Evolutionary conservation across 805 yeast species (phyloP).

Genomic region (Myxozyma kluyveri): DNA sequence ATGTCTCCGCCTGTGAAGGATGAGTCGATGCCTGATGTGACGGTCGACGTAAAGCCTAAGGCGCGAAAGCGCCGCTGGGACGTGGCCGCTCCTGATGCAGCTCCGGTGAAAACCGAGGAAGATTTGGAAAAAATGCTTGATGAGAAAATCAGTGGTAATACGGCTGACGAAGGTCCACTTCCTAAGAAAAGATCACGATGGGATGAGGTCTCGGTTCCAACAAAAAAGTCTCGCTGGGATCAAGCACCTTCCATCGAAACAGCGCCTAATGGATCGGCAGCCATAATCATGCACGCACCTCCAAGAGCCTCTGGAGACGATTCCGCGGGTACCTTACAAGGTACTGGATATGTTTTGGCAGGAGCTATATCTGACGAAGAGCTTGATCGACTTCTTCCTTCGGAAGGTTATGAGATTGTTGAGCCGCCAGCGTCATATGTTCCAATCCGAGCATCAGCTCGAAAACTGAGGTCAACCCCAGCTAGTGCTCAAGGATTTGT

Average conservation of each 20-base stretch:
- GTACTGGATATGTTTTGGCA: slow-evolving; percentile 2
- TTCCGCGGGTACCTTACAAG: slow-evolving; percentile 1
- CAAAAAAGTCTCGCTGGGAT: slow-evolving; percentile 37
- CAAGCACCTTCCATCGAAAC: slow-evolving; percentile 33
- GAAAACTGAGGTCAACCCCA: slow-evolving; percentile 40
- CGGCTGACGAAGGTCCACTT: background rate
- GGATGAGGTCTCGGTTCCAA: slow-evolving; percentile 29
- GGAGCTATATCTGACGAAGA: slow-evolving; percentile 45
- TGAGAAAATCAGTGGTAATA: slow-evolving; percentile 32
- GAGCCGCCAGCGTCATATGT: slow-evolving; percentile 48
- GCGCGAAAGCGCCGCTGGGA: slow-evolving; percentile 39
- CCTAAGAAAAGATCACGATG: slow-evolving; percentile 31
- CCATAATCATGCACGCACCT: slow-evolving; percentile 34
- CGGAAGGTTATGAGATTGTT: slow-evolving; percentile 46
- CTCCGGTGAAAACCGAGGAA: slow-evolving; percentile 25
- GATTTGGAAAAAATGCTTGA: slow-evolving; percentile 36
- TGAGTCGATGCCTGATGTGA: slow-evolving; percentile 1
- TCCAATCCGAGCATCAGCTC: slow-evolving; percentile 40
- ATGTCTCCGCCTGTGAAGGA: slow-evolving; percentile 17
- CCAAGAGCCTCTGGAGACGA: slow-evolving; percentile 3
- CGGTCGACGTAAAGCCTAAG: slow-evolving; percentile 11
- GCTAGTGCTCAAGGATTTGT: slow-evolving; percentile 40
- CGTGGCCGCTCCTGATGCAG: slow-evolving; percentile 24
- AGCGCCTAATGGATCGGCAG: slow-evolving; percentile 21
- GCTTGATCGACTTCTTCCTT: slow-evolving; percentile 51